Evolutionary conservation across 2,329 filamentous ascomycete genomes (phyloP), one percentile per base, ranked within the genome.

Genomic region (Beauveria rudraprayagi): DNA sequence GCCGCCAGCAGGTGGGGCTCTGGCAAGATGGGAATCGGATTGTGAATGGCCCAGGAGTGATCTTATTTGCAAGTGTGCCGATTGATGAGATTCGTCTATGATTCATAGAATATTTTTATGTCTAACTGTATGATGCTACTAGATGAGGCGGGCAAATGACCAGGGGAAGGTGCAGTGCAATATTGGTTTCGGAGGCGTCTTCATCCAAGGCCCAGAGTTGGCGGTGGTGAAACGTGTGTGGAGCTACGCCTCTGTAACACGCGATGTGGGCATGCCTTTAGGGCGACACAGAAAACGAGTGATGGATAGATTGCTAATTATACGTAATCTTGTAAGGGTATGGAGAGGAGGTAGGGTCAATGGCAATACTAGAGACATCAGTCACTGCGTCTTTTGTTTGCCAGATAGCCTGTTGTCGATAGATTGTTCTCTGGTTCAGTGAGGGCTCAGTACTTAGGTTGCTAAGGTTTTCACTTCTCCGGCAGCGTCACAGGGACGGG

Each of bases 171-270:
- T 14, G n/a, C 16, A n/a, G 46, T 28, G 48, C 19, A 60, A 26
- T 60, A 51, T 59, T 24, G 24, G 48, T 53, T 50, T 53, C 40
- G 28, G 26, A 40, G 40, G 41, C 34, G 14, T 48, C 34, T 22
- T 28, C 24, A 2, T 51, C 10, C n/a, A 48, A 17, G 30, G 44
- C 46, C 34, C 43, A 24, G 37, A 37, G 48, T 16, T 11, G 57
- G 57, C 22, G 34, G 9, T 56, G 44, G 30, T 61, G 60, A 61
- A 61, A 61, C 60, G 34, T 22, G 24, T 60, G 41, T 46, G 51
- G 57, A 47, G 47, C 48, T 24, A 11, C 26, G 58, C 43, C 44
- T 56, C 53, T 61, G 60, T 61, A 56, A 61, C 60, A 51, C 60
- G 52, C 60, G 53, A 61, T 51, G 60, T 61, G 60, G 60, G 60